These are phyloP conservation scores for Fusarium chaquense DNA, from an alignment of 2,329 filamentous ascomycete species.

Conservation along the genomic window DNA sequence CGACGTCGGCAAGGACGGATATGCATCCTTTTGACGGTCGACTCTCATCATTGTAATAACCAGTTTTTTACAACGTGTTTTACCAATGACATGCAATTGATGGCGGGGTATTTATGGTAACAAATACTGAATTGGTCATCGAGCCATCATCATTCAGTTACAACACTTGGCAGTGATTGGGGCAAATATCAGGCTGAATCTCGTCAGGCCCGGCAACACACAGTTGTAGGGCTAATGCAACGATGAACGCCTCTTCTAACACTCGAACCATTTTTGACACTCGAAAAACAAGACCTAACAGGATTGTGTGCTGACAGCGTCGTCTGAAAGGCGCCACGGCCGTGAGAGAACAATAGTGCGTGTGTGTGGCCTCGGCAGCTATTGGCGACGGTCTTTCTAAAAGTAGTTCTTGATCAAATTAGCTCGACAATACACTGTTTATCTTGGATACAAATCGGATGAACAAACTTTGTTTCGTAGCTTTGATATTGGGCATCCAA, in stretches of 20 bases:
- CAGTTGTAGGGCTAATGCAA: not conserved
- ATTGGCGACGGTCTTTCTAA: not conserved
- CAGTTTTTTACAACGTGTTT: too few species aligned
- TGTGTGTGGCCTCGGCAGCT: not conserved
- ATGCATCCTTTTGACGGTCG: not conserved
- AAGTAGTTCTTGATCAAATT: not conserved
- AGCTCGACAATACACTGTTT: not conserved
- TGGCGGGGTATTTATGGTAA: not conserved
- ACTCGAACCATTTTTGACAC: not conserved
- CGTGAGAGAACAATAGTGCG: not conserved
- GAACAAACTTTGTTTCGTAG: not conserved
- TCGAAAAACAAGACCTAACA: not conserved
- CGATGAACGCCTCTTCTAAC: not conserved
- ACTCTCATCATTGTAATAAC: not conserved
- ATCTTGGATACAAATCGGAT: not conserved
- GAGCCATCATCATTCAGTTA: not conserved
- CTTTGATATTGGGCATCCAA: not conserved
- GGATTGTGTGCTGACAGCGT: not conserved
- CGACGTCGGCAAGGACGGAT: conserved; percentile 1
- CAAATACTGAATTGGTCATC: not conserved
- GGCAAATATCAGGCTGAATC: not conserved
- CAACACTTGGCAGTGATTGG: too few species aligned
- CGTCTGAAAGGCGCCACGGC: too few species aligned
- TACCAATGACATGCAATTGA: not conserved
- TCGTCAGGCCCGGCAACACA: not conserved